A percentile compares a stretch with the other conserved stretches of the same genome.
These are phyloP conservation scores for Podaxis rugospora DNA, from an alignment of 768 basidiomycete species.

Conservation along the genomic window DNA sequence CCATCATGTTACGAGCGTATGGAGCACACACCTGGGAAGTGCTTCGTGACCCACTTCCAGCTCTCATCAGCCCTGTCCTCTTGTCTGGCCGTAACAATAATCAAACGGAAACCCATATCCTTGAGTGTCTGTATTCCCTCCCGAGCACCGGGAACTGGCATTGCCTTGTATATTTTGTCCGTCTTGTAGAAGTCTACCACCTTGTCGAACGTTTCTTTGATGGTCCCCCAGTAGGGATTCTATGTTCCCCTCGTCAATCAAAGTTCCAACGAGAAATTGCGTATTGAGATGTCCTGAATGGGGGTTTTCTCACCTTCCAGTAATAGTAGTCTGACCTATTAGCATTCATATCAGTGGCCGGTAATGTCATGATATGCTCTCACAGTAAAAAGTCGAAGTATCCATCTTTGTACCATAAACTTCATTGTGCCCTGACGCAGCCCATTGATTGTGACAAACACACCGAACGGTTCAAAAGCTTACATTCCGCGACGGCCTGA, in stretches of 20 bases:
- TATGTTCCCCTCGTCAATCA: conserved; percentile 13
- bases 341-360: background rate
- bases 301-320: conserved; percentile 50
- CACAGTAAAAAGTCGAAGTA: conserved; percentile 57
- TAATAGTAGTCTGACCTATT: conserved; percentile 57
- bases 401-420: conserved; percentile 53
- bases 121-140: conserved; percentile 53
- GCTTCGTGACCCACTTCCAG: conserved; percentile 60
- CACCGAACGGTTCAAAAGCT: conserved; percentile 16
- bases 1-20: background rate
- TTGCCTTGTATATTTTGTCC: conserved; percentile 39
- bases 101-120: conserved; percentile 60
- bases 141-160: conserved; percentile 56
- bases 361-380: conserved; percentile 17
- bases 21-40: conserved; percentile 52
- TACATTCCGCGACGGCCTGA: conserved; percentile 50
- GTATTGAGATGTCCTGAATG: background rate
- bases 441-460: background rate
- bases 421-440: conserved; percentile 58
- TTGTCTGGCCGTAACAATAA: conserved; percentile 74
- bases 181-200: conserved; percentile 56
- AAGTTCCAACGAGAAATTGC: background rate
- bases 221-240: conserved; percentile 62
- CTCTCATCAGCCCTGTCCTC: conserved; percentile 51
- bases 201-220: conserved; percentile 52